Conservation (phyloP, 2,329 filamentous ascomycete species). For the Sarocladium strictum region DNA sequence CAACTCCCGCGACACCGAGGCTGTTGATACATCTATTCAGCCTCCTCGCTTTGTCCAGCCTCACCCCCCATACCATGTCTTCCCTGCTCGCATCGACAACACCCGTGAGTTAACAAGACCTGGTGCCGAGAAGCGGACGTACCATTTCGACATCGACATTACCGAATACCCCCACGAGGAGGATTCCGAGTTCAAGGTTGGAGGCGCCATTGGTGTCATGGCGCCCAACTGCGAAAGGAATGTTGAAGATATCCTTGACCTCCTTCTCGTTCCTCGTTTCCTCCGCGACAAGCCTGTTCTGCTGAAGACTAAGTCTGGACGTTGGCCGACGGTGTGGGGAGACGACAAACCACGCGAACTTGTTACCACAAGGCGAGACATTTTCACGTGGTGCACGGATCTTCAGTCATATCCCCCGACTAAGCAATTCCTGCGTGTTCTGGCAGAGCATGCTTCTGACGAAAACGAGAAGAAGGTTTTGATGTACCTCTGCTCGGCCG, state of each 20-base stretch:
- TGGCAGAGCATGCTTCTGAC: constrained; percentile 78
- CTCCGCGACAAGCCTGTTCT: constrained; percentile 78
- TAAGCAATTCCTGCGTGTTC: constrained; percentile 75
- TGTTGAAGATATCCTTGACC: constrained; percentile 80
- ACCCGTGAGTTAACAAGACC: constrained; percentile 80
- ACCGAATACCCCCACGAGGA: constrained; percentile 88
- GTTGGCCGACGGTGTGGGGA: constrained; percentile 98
- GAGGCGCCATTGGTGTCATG: constrained; percentile 88
- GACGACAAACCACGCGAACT: constrained; percentile 79
- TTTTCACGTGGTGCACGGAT: constrained; percentile 95
- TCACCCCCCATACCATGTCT: constrained; percentile 88
- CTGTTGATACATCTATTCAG: constrained; percentile 50
- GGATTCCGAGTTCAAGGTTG: constrained; percentile 87
- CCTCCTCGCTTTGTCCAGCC: constrained; percentile 90
- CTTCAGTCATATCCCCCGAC: constrained; percentile 89
- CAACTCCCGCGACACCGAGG: constrained; percentile 21
- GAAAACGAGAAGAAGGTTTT: constrained; percentile 85
- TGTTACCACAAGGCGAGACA: constrained; percentile 81
- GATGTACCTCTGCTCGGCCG: constrained; percentile 75
- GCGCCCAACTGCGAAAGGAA: constrained; percentile 73
- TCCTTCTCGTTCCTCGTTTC: constrained; percentile 73
- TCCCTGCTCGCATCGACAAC: constrained; percentile 78
- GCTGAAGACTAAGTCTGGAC: constrained; percentile 70
- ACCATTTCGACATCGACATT: constrained; percentile 95
- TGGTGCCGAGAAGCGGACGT: constrained; percentile 93